Evolutionary conservation across 2,329 filamentous ascomycete genomes (phyloP).

Genomic region (Phialophora macrospora): DNA sequence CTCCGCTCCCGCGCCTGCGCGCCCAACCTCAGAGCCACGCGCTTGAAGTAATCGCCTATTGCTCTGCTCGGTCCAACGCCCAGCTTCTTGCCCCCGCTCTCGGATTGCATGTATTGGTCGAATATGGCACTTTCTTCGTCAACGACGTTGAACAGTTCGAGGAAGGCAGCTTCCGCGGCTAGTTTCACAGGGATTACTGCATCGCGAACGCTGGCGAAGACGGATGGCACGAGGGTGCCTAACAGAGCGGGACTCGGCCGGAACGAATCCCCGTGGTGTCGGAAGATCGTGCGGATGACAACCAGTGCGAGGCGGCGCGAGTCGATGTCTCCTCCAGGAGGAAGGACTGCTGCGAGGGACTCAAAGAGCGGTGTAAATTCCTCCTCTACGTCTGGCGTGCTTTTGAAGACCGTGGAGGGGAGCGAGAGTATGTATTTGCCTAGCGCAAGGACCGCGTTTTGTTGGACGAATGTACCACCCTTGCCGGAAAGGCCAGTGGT

Average conservation of each 20-base stretch:
- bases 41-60: constrained; percentile 97
- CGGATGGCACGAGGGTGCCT: constrained; percentile 74
- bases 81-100: constrained; percentile 62
- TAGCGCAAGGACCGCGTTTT: constrained; percentile 37
- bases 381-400: constrained; percentile 63
- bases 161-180: constrained; percentile 90
- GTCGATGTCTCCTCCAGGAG: constrained; percentile 78
- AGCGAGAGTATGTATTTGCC: constrained; percentile 37
- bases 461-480: constrained; percentile 74
- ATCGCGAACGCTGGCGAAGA: constrained; percentile 91
- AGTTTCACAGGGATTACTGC: constrained; percentile 93
- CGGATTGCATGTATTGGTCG: constrained; percentile 79
- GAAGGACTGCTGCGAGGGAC: constrained; percentile 73
- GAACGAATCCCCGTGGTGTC: constrained; percentile 77
- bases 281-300: constrained; percentile 81
- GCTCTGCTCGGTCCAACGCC: constrained; percentile 63
- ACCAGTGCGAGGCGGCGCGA: constrained; percentile 85
- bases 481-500: constrained; percentile 78
- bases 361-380: constrained; percentile 79
- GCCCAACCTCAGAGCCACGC: constrained; percentile 83
- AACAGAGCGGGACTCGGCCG: constrained; percentile 63
- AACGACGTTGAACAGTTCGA: constrained; percentile 86
- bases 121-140: constrained; percentile 86
- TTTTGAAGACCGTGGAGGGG: constrained; percentile 2
- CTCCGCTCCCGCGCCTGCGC: constrained; percentile 84